phyloP scores from a whole-genome alignment of 2,329 filamentous ascomycete species.

The Penicillium sp. region DNA sequence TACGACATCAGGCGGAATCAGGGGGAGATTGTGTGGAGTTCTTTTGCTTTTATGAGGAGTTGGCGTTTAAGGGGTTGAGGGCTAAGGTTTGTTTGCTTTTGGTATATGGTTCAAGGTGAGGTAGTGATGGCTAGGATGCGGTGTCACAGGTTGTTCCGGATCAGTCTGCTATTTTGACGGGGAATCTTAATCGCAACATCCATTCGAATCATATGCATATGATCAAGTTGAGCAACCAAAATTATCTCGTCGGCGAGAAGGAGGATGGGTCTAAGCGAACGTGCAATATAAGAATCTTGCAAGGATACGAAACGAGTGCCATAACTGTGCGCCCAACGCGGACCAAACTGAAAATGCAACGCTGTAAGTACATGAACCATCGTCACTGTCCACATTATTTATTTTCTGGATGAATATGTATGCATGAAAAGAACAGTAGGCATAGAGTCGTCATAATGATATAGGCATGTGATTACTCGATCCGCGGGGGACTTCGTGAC shows the following conservation, averaged over 20 bases:
- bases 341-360: not conserved
- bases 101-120: too few species aligned
- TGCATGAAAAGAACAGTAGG: slow-evolving; percentile 5
- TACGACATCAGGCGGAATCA: too few species aligned
- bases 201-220: not conserved
- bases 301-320: not conserved
- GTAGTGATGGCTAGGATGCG: too few species aligned
- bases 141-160: not conserved
- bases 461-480: slow-evolving; percentile 21
- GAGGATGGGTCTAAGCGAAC: too few species aligned
- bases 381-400: not conserved
- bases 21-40: too few species aligned
- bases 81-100: too few species aligned
- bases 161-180: not conserved
- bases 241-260: too few species aligned
- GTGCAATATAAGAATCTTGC: not conserved
- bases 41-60: too few species aligned
- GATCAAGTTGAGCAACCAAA: not conserved
- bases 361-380: slow-evolving; percentile 1
- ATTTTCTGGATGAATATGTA: slow-evolving; percentile 7
- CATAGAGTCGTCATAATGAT: slow-evolving; percentile 1
- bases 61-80: too few species aligned
- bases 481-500: slow-evolving; percentile 23
- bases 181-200: not conserved
- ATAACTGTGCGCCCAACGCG: not conserved